Conservation (phyloP, 805 yeast species). For the Candida sakaeoensis region DNA sequence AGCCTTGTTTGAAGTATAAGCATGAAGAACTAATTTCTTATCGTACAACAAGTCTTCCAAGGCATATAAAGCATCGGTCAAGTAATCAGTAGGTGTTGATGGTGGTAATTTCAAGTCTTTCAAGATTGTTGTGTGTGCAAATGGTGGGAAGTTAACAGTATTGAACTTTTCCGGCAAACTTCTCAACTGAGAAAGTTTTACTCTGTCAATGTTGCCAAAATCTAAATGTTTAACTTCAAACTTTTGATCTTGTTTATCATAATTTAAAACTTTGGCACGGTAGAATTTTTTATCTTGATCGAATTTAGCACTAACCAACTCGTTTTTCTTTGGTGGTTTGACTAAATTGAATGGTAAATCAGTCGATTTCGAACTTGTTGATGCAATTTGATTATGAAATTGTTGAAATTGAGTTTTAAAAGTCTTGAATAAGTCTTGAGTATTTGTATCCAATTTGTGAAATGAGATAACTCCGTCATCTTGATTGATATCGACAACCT, state of each 20-base stretch:
- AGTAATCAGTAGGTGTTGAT: conserved; percentile 48
- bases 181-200: conserved; percentile 43
- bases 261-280: conserved; percentile 51
- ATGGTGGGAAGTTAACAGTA: conserved; percentile 39
- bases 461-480: conserved; percentile 44
- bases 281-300: conserved; percentile 51
- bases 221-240: conserved; percentile 58
- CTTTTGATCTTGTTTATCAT: conserved; percentile 40
- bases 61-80: conserved; percentile 49
- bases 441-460: conserved; percentile 40
- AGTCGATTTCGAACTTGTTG: conserved; percentile 33
- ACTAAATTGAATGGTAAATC: conserved; percentile 38
- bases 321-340: conserved; percentile 50
- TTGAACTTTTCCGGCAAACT: conserved; percentile 51
- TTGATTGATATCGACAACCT: conserved; percentile 47
- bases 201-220: conserved; percentile 52
- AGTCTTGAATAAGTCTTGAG: conserved; percentile 30
- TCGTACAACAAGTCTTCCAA: conserved; percentile 53
- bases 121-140: conserved; percentile 53
- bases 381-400: conserved; percentile 36
- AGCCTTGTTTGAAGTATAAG: conserved; percentile 31
- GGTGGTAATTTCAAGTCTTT: conserved; percentile 59
- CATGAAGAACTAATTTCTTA: conserved; percentile 52
- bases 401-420: conserved; percentile 49
- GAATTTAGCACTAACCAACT: conserved; percentile 52